Evolutionary conservation across 805 yeast genomes (phyloP), one percentile per base, ranked within the genome.

Genomic region (Kluyveromyces wickerhamii): DNA sequence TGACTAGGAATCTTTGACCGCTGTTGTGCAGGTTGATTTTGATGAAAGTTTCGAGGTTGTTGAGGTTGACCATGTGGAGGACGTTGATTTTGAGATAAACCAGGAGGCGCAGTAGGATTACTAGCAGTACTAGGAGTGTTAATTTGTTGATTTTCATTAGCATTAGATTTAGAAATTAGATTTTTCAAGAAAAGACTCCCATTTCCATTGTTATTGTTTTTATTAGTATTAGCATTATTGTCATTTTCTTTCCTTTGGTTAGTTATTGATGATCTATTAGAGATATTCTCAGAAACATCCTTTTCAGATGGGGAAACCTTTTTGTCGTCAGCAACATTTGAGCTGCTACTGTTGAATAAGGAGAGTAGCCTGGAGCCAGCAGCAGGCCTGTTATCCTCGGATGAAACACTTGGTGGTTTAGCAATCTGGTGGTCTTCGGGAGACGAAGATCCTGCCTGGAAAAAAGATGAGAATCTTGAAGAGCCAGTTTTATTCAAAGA

Each of bases 381-480:
- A 18, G 48, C 39, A 27, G 38, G 35, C 15, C 32, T 27, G 15
- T 32, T 31, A 7, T 40, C 40, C 9, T 27, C 24, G 20, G 39
- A 38, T 21, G 21, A 17, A n/a, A 30, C 39, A 16, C 33, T 40
- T 20, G 38, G 34, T 9, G 40, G 41, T 21, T 38, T 29, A 2
- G 39, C 37, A 14, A 36, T 15, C 22, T 23, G 19, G 20, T 14
- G 35, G n/a, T 15, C 24, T 10, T 31, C 30, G 15, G 31, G 4
- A 18, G 29, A 16, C n/a, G 50, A 38, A 15, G 47, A 30, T 6
- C 49, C 41, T 7, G 48, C 34, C n/a, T 45, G 43, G 40, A 60
- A 60, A 35, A 60, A 60, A 7, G 63, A 58, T 3, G 62, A 54
- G 37, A 60, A 60, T 38, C 63, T 52, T 13, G 65, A 60, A 11